Evolutionary conservation across 2,329 filamentous ascomycete species (phyloP), one percentile per base, ranked within the genome.

Genomic region (Hymenoscyphus salicellus): DNA sequence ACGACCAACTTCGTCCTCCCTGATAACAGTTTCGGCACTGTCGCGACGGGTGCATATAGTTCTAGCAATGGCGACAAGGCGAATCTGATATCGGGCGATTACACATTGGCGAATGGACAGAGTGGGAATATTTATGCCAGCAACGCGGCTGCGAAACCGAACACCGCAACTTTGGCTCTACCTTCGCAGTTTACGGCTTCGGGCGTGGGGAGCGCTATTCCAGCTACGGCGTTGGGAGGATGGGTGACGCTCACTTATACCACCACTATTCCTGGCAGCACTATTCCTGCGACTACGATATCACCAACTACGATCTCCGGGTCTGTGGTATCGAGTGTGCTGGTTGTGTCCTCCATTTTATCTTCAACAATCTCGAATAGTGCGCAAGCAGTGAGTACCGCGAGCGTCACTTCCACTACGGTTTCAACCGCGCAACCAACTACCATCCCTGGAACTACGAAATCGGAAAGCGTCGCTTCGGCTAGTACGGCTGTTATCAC

Each of bases 1-100:
- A 83, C 81, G 5, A 84, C 82, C 20, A 79, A 83, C 67, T 83
- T 74, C 69, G 77, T 77, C 61, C 79, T 83, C 58, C 72, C 78
- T 2, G 81, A 82, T 64, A 78, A 77, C 38, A 79, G 80, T 17
- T 80, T 76, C 60, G 81, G 81, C 14, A 80, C 78, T 2, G 72
- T 83, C n/a, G 76, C 75, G 1, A 75, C 74, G 0, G 82, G 80
- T 14, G 68, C 77, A 17, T 83, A 81, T 69, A 75, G 67, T n/a
- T 77, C 77, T 5, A 58, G 71, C 2, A 69, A 70, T 8, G 76
- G 76, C 28, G 75, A 76, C 30, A 73, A 63, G 1, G 78, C 77
- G n/a, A 80, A 83, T 68, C 70, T 83, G 14, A 64, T 81, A 62
- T 78, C 72, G 5, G 82, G 81, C 3, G 72, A 78, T 33, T 83